phyloP scores from a whole-genome alignment of 2,329 filamentous ascomycete genomes.

The Aspergillus japonicus region DNA sequence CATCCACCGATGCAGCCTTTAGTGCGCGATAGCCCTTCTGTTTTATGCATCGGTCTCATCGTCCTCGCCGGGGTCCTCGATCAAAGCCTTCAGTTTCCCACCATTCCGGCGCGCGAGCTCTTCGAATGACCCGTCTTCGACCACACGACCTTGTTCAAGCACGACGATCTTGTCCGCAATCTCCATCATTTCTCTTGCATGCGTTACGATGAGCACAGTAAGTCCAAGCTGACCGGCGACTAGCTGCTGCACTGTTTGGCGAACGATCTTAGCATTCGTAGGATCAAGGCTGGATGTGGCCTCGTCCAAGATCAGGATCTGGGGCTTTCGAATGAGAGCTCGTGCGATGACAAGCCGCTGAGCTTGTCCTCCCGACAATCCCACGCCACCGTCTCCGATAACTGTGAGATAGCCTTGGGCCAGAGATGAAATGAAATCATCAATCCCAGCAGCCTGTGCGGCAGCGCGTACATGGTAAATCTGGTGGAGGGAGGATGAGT shows the following conservation, averaged over 20 bases:
- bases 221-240: constrained; percentile 48
- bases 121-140: constrained; percentile 68
- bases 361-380: constrained; percentile 76
- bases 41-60: background rate
- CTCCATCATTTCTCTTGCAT: constrained; percentile 81
- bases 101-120: constrained; percentile 53
- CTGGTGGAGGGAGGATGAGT: constrained; percentile 52
- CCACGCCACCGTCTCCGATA: constrained; percentile 73
- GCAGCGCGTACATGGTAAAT: constrained; percentile 54
- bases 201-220: constrained; percentile 79
- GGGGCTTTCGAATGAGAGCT: constrained; percentile 69
- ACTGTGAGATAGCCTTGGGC: constrained; percentile 69
- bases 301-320: constrained; percentile 79
- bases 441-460: constrained; percentile 59
- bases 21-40: background rate
- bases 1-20: background rate
- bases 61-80: constrained; percentile 20
- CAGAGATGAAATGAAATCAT: constrained; percentile 73
- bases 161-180: constrained; percentile 73
- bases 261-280: constrained; percentile 63
- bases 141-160: constrained; percentile 63
- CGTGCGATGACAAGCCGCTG: constrained; percentile 80
- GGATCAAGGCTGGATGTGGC: constrained; percentile 79
- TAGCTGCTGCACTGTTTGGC: constrained; percentile 60
- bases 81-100: constrained; percentile 47